Evolutionary conservation across 1,139 yeast genomes (phyloP).

Genomic region (Candida gigantensis): DNA sequence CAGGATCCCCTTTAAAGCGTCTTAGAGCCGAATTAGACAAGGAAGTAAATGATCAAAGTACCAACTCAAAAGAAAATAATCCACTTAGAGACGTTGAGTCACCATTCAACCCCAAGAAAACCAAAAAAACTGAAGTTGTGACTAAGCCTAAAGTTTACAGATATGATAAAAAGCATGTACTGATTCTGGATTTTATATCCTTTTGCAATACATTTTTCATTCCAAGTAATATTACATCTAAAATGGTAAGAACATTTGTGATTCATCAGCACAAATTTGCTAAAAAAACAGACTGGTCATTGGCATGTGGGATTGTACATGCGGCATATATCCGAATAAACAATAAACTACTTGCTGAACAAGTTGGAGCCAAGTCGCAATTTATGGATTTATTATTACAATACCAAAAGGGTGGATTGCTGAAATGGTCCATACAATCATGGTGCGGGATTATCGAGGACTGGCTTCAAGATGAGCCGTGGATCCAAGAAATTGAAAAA

Average conservation of each 20-base stretch:
- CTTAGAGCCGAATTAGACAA: conserved; percentile 7
- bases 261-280: conserved; percentile 51
- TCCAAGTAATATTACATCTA: conserved; percentile 53
- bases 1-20: conserved; percentile 16
- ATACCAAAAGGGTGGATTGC: conserved; percentile 55
- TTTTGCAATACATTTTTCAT: conserved; percentile 65
- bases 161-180: conserved; percentile 29
- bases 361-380: conserved; percentile 50
- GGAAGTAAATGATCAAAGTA: neutral
- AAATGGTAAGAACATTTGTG: conserved; percentile 52
- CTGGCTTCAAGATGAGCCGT: conserved; percentile 53
- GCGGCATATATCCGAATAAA: conserved; percentile 60
- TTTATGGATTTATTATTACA: conserved; percentile 52
- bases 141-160: conserved; percentile 15
- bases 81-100: conserved; percentile 26
- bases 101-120: conserved; percentile 33
- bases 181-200: conserved; percentile 54
- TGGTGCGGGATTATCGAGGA: conserved; percentile 57
- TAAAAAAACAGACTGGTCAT: conserved; percentile 63
- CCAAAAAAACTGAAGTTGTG: conserved; percentile 4
- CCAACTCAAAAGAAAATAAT: neutral
- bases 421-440: conserved; percentile 46
- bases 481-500: conserved; percentile 52
- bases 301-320: conserved; percentile 65
- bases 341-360: conserved; percentile 42